A percentile compares a stretch with the other conserved stretches of the same genome.
phyloP scores from a whole-genome alignment of 805 yeast genomes.

The Ogataea pignaliae region DNA sequence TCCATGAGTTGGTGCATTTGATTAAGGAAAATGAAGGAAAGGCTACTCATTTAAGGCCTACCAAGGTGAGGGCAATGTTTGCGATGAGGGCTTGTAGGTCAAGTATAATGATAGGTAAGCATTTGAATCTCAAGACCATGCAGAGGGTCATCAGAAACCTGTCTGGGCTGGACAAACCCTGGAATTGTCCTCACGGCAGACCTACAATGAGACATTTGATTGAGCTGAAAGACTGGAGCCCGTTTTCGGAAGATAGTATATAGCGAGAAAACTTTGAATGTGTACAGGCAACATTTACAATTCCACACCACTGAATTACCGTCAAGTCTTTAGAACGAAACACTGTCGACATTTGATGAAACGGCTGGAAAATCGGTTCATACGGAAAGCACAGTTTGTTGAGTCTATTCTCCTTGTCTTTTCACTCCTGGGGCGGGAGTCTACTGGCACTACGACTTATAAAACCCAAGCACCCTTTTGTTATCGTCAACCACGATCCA shows the following conservation, averaged over 20 bases:
- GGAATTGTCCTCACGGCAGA: conserved; percentile 97
- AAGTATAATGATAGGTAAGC: conserved; percentile 90
- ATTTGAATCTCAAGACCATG: conserved; percentile 61
- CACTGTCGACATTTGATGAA: too few relatives aligned
- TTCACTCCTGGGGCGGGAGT: too few relatives aligned
- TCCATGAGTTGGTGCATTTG: conserved; percentile 70
- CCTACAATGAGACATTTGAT: conserved; percentile 93
- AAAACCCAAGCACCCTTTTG: too few relatives aligned
- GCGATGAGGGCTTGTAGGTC: conserved; percentile 95
- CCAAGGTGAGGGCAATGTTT: conserved; percentile 76
- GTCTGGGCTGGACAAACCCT: conserved; percentile 78
- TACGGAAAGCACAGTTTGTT: too few relatives aligned
- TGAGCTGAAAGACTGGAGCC: conserved; percentile 46
- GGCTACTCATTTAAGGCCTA: conserved; percentile 46
- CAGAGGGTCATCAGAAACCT: conserved; percentile 59
- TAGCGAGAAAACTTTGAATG: background rate
- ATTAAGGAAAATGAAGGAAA: conserved; percentile 51
- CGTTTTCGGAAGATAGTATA: conserved; percentile 42
- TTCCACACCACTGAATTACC: too few relatives aligned
- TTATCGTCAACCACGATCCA: too few relatives aligned
- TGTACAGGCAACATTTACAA: too few relatives aligned
- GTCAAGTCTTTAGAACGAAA: too few relatives aligned
- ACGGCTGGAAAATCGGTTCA: too few relatives aligned
- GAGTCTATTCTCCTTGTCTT: too few relatives aligned
- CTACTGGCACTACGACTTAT: too few relatives aligned